Percentiles rank a stretch among this genome's conserved stretches.
Conservation (phyloP, 148 eudicot genomes). For the Amaranthus palmeri region DNA sequence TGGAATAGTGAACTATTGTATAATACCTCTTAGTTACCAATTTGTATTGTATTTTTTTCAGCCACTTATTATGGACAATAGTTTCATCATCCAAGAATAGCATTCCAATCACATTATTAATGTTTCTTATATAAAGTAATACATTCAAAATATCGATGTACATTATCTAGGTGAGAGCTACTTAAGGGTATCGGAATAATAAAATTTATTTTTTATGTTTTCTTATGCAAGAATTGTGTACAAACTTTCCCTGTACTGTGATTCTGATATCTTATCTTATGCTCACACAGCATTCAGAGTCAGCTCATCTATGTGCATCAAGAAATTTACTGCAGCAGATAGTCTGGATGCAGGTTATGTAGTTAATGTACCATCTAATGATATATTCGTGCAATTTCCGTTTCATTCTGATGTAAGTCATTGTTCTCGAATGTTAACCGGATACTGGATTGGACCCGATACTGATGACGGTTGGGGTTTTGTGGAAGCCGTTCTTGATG, state of each 20-base stretch:
- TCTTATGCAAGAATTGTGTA: background rate
- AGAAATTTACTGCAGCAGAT: constrained; percentile 15
- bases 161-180: too few relatives aligned
- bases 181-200: too few relatives aligned
- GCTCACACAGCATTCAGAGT: constrained; percentile 35
- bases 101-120: too few relatives aligned
- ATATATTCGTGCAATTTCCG: constrained; percentile 15
- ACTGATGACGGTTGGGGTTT: constrained; percentile 87
- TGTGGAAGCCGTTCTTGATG: constrained; percentile 54
- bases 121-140: too few relatives aligned
- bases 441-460: constrained; percentile 89
- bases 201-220: too few relatives aligned
- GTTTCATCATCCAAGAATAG: background rate
- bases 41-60: background rate
- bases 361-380: constrained; percentile 9
- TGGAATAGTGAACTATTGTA: background rate
- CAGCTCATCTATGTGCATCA: constrained; percentile 20
- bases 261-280: constrained; percentile 7
- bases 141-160: too few relatives aligned
- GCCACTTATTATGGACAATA: background rate
- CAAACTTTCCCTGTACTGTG: background rate
- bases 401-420: constrained; percentile 27
- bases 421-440: constrained; percentile 32
- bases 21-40: background rate
- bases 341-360: constrained; percentile 11